These are phyloP conservation scores for Clarireedia sp. DNA, from an alignment of 2,329 filamentous ascomycete species.

Conservation along the genomic window DNA sequence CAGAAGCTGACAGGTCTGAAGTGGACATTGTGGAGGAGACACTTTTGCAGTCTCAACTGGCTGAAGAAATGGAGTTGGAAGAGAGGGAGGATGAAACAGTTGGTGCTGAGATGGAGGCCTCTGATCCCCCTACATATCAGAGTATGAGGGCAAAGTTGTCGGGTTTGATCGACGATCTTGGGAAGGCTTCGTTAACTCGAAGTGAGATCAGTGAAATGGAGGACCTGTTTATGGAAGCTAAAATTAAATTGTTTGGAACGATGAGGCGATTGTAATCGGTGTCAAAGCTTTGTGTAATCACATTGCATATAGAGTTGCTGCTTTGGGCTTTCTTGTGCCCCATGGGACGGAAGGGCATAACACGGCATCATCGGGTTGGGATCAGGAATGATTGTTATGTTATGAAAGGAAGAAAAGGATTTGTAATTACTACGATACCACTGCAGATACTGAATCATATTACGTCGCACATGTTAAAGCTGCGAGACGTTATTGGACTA, in stretches of 20 bases:
- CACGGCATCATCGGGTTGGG: too few species aligned
- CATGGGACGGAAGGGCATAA: not conserved
- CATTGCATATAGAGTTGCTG: constrained; percentile 21
- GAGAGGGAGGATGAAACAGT: not conserved
- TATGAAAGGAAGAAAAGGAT: not conserved
- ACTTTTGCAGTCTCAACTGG: constrained; percentile 7
- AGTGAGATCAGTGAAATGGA: constrained; percentile 65
- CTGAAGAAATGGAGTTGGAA: constrained; percentile 1
- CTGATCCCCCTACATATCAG: too few species aligned
- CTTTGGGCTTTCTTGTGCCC: not conserved
- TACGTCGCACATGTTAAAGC: not conserved
- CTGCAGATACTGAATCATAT: not conserved
- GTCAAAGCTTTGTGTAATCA: constrained; percentile 10
- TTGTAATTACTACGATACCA: not conserved
- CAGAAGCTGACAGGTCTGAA: not conserved
- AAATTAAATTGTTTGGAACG: constrained; percentile 64
- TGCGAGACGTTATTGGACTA: too few species aligned
- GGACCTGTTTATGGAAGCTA: constrained; percentile 72
- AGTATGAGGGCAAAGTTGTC: constrained; percentile 39
- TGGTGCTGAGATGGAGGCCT: too few species aligned
- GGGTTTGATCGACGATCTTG: constrained; percentile 52
- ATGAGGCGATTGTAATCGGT: constrained; percentile 45
- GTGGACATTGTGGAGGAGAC: constrained; percentile 3
- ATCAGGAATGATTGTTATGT: not conserved
- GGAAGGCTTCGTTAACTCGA: constrained; percentile 50